Evolutionary conservation across 1,284 basidiomycete genomes (phyloP), one percentile per base, ranked within the genome.

Genomic region (Irpex sp.): DNA sequence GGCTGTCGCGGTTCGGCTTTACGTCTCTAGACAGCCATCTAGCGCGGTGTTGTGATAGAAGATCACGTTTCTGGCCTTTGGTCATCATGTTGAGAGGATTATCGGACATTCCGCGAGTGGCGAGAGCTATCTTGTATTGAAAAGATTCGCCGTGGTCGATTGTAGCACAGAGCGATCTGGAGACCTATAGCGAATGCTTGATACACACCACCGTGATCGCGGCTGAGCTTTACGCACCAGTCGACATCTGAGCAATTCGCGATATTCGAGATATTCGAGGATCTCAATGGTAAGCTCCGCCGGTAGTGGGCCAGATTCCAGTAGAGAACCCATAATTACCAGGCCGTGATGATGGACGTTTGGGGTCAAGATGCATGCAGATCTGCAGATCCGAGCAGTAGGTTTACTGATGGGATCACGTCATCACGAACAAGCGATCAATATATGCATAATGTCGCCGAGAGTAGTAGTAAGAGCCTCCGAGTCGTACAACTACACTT

Each of bases 61-160:
- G 62, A 7, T 73, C 59, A 5, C 84, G 71, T 52, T 79, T 78
- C 48, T 76, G 74, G 4, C 72, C 68, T 3, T 71, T 69, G 57
- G 59, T 70, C 21, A 72, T 40, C 38, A 31, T 57, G 48, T 69
- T 64, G 2, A 66, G 68, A 5, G 72, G 69, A 2, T 79, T 80
- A 64, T 83, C 75, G 62, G 74, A 74, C 71, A 81, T 75, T 11
- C 81, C 81, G 8, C 77, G 68, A 8, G 75, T 71, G 7, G 76
- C 77, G 9, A 87, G 79, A 52, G 85, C 80, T 58, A 87, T 79
- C 17, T 67, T 74, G 64, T 85, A 85, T 66, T 81, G 81, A 21
- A 84, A 71, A 13, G 63, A 64, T 2, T 75, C 69, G n/a, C 76
- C 75, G 13, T 72, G 68, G n/a, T 72, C 70, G 15, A 85, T 59